A percentile compares a stretch with the other conserved stretches of the same genome.
These are phyloP conservation scores for Xylaria sp. DNA, from an alignment of 2,329 filamentous ascomycete species.

Conservation along the genomic window DNA sequence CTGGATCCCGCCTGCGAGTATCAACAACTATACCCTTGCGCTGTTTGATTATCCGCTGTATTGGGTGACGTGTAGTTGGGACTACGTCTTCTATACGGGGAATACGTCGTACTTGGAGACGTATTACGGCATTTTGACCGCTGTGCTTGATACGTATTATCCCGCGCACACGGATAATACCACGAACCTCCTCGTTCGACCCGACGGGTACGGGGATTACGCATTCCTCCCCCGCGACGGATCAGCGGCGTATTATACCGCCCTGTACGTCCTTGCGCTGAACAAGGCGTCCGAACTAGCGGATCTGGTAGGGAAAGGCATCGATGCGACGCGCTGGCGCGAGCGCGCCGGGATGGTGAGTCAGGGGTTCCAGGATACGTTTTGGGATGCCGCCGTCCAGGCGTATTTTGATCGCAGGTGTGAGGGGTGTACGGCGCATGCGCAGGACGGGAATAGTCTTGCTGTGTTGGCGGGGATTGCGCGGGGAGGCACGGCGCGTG, in stretches of 20 bases:
- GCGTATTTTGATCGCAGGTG: slow-evolving; percentile 44
- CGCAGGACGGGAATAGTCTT: slow-evolving; percentile 48
- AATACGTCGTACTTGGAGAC: slow-evolving; percentile 37
- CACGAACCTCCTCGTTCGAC: slow-evolving; percentile 40
- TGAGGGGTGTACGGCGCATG: slow-evolving; percentile 35
- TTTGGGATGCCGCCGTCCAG: slow-evolving; percentile 39
- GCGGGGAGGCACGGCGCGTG: slow-evolving; percentile 29
- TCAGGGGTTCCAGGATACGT: slow-evolving; percentile 33
- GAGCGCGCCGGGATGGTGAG: slow-evolving; percentile 34
- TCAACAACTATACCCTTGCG: slow-evolving; percentile 43
- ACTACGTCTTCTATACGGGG: slow-evolving; percentile 46
- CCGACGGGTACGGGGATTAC: slow-evolving; percentile 44
- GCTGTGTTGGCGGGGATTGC: slow-evolving; percentile 38
- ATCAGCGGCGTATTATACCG: slow-evolving; percentile 48
- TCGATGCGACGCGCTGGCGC: slow-evolving; percentile 37
- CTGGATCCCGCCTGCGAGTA: slow-evolving; percentile 51
- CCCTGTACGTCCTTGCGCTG: slow-evolving; percentile 44
- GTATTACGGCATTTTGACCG: slow-evolving; percentile 39
- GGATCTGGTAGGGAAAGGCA: slow-evolving; percentile 20
- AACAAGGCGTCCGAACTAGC: slow-evolving; percentile 41
- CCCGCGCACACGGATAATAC: slow-evolving; percentile 36
- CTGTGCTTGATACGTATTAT: slow-evolving; percentile 43
- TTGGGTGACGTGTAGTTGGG: slow-evolving; percentile 46
- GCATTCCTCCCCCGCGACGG: slow-evolving; percentile 45
- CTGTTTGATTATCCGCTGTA: slow-evolving; percentile 50